Evolutionary conservation across 192 early-diverging fungal genomes (phyloP).

Genomic region (Coemansia sp.): DNA sequence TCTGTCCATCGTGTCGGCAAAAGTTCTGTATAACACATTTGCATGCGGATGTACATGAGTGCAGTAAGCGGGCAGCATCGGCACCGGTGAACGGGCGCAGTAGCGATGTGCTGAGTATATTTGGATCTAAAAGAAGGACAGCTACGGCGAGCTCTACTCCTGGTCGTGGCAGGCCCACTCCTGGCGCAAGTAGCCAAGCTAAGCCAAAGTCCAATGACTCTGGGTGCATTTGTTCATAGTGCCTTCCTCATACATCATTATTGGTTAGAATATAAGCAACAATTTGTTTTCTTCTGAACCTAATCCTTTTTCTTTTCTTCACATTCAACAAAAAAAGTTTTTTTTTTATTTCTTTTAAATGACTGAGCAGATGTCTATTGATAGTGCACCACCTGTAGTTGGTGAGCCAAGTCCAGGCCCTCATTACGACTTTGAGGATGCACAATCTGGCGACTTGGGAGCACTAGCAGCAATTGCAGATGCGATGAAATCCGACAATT

Average conservation of each 20-base stretch:
- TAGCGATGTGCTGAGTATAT: conserved; percentile 12
- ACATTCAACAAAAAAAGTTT: background rate
- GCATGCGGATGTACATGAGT: conserved; percentile 69
- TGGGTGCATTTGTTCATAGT: conserved; percentile 26
- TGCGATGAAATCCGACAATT: conserved; percentile 53
- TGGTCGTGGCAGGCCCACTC: background rate
- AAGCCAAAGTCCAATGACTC: conserved; percentile 29
- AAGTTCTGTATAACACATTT: conserved; percentile 81
- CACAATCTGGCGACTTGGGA: conserved; percentile 46
- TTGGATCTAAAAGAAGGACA: conserved; percentile 9
- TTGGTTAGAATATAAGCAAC: too few relatives aligned
- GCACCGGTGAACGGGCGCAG: background rate
- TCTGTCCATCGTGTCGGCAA: conserved; percentile 63
- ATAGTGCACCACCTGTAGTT: conserved; percentile 32
- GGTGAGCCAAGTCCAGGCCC: conserved; percentile 10
- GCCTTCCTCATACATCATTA: background rate
- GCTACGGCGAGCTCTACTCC: conserved; percentile 7
- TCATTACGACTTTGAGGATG: conserved; percentile 51
- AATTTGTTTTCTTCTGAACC: background rate
- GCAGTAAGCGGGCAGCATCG: conserved; percentile 34
- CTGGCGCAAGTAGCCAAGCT: background rate
- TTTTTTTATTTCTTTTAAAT: conserved; percentile 12
- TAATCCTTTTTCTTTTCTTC: conserved; percentile 2
- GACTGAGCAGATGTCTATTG: conserved; percentile 55
- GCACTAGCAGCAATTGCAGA: conserved; percentile 51